These are phyloP conservation scores for Pyrenophora teres DNA, from an alignment of 2,329 filamentous ascomycete species.

Conservation along the genomic window DNA sequence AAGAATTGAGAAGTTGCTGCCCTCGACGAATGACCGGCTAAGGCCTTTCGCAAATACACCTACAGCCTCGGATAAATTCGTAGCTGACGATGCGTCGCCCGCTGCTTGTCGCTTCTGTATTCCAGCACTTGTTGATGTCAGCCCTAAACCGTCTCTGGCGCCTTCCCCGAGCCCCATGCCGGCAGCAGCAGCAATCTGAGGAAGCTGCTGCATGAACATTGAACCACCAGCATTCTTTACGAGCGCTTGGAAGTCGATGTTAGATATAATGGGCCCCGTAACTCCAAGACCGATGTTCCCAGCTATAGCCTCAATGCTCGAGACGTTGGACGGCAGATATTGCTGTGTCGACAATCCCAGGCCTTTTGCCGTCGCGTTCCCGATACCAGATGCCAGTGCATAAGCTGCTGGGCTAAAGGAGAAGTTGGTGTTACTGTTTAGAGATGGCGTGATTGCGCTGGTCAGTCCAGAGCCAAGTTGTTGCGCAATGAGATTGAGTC, in stretches of 20 bases:
- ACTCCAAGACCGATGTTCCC: slow-evolving; percentile 36
- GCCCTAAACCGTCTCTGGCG: slow-evolving; percentile 28
- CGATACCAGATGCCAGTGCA: slow-evolving; percentile 35
- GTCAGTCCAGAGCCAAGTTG: slow-evolving; percentile 33
- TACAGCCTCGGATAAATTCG: slow-evolving; percentile 26
- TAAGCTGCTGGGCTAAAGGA: slow-evolving; percentile 28
- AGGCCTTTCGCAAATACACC: slow-evolving; percentile 30
- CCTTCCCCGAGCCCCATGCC: slow-evolving; percentile 37
- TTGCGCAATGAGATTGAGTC: slow-evolving; percentile 31
- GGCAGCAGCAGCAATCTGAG: slow-evolving; percentile 32
- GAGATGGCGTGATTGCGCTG: slow-evolving; percentile 25
- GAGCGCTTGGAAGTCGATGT: slow-evolving; percentile 24
- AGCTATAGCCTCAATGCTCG: slow-evolving; percentile 29
- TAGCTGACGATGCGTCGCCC: slow-evolving; percentile 4
- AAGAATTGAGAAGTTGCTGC: slow-evolving; percentile 24
- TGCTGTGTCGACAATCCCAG: slow-evolving; percentile 29
- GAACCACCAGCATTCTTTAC: slow-evolving; percentile 10
- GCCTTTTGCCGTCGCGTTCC: slow-evolving; percentile 32
- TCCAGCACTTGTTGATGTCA: slow-evolving; percentile 7
- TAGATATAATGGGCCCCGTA: slow-evolving; percentile 29
- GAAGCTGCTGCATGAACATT: slow-evolving; percentile 24
- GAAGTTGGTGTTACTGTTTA: slow-evolving; percentile 4
- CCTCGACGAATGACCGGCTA: slow-evolving; percentile 32
- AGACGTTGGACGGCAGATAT: slow-evolving; percentile 21
- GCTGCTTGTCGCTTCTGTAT: slow-evolving; percentile 17